Conservation (phyloP, 169 alveolate species). For the Plasmodium vinckei region DNA sequence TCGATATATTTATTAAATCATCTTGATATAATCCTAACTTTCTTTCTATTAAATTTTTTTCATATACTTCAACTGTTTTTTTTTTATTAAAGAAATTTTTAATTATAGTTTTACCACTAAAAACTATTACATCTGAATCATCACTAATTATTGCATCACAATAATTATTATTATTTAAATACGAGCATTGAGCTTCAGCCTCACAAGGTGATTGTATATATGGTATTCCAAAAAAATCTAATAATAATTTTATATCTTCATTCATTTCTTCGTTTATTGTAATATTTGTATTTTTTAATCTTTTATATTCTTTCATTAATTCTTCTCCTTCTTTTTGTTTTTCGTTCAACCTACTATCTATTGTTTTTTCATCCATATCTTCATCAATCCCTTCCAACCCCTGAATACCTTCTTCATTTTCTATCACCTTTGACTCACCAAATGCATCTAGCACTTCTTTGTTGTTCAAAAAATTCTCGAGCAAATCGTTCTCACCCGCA, state of each 20-base stretch:
- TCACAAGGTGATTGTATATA: conserved; percentile 96
- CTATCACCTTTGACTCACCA: not conserved
- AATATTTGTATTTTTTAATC: conserved; percentile 45
- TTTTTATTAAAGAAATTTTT: conserved; percentile 91
- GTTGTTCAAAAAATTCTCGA: conserved; percentile 22
- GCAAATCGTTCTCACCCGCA: not conserved
- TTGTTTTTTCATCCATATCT: no score
- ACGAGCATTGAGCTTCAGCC: conserved; percentile 97
- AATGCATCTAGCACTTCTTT: conserved; percentile 39
- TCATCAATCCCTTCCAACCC: no score
- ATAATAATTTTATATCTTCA: conserved; percentile 85
- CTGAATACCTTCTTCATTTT: not conserved
- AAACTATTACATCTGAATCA: conserved; percentile 95
- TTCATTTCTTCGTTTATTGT: conserved; percentile 78
- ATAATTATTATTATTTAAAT: conserved; percentile 82
- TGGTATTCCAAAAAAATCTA: conserved; percentile 93
- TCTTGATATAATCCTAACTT: conserved; percentile 90
- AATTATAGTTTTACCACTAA: conserved; percentile 92
- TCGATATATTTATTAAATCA: conserved; percentile 91
- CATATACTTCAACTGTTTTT: conserved; percentile 91
- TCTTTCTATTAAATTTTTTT: conserved; percentile 77
- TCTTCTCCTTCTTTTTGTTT: conserved; percentile 50
- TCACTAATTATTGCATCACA: conserved; percentile 95
- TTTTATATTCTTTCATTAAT: conserved; percentile 43
- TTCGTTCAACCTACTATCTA: conserved; percentile 36